Percentiles rank a stretch among this genome's conserved stretches.
These are phyloP conservation scores for Penicillium chermesinum DNA, from an alignment of 495 filamentous ascomycete species.

Conservation along the genomic window DNA sequence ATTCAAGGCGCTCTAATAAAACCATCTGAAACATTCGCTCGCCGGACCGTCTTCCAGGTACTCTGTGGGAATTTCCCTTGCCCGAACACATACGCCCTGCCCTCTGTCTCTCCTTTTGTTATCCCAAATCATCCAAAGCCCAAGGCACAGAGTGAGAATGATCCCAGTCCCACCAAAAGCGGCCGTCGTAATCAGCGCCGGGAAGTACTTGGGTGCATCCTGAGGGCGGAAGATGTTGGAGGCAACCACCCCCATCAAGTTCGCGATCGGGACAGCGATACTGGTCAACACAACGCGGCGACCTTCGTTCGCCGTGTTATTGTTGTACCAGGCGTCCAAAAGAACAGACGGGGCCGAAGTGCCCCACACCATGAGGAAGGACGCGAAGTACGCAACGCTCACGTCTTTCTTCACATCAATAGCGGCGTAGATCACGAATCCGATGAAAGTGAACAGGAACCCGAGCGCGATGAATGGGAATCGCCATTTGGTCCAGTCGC, in stretches of 20 bases:
- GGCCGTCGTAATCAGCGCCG: constrained; percentile 67
- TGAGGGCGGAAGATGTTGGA: constrained; percentile 69
- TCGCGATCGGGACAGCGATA: constrained; percentile 69
- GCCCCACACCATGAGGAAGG: constrained; percentile 80
- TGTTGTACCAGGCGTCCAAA: constrained; percentile 64
- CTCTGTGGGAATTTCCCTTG: constrained; percentile 64
- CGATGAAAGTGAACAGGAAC: constrained; percentile 67
- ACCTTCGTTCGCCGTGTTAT: constrained; percentile 74
- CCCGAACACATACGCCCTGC: constrained; percentile 56
- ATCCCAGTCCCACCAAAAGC: constrained; percentile 64
- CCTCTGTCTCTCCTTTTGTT: constrained; percentile 58
- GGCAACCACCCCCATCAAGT: constrained; percentile 73
- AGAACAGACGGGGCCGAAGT: constrained; percentile 51
- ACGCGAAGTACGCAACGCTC: constrained; percentile 68
- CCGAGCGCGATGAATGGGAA: constrained; percentile 70
- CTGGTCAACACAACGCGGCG: constrained; percentile 65
- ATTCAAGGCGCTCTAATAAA: constrained; percentile 18
- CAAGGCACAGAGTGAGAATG: constrained; percentile 52
- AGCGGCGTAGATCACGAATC: constrained; percentile 69
- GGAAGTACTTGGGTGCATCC: constrained; percentile 69
- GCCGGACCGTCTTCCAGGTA: constrained; percentile 61
- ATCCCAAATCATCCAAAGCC: constrained; percentile 65
- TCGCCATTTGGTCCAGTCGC: constrained; percentile 59
- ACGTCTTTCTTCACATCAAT: constrained; percentile 56
- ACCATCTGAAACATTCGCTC: constrained; percentile 66